phyloP scores from a whole-genome alignment of 1,284 basidiomycete species.

The Leccinum griseonigrum region DNA sequence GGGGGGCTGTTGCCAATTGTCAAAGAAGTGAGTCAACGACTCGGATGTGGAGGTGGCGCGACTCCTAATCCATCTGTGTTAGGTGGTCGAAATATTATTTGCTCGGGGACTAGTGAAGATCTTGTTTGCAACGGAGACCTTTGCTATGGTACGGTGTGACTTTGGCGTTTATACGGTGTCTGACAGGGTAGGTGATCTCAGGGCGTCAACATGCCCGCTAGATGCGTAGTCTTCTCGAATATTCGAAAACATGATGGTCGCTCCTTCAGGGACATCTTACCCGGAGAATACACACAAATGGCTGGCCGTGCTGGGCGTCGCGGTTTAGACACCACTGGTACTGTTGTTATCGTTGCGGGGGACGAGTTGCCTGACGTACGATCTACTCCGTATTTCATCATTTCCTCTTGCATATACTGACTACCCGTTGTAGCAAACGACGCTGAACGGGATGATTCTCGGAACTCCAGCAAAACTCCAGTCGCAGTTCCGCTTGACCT shows the following conservation, averaged over 20 bases:
- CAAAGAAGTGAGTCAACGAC: slow-evolving; percentile 70
- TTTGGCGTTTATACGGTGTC: slow-evolving; percentile 1
- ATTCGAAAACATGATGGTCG: slow-evolving; percentile 96
- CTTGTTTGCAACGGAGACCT: slow-evolving; percentile 98
- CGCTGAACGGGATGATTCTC: slow-evolving; percentile 89
- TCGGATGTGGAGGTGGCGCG: not conserved
- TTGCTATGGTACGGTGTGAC: slow-evolving; percentile 81
- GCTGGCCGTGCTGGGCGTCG: slow-evolving; percentile 96
- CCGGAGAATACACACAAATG: slow-evolving; percentile 98
- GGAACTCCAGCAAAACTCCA: slow-evolving; percentile 88
- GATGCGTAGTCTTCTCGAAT: slow-evolving; percentile 94
- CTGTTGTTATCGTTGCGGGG: slow-evolving; percentile 90
- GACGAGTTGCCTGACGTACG: slow-evolving; percentile 86
- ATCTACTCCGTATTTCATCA: slow-evolving; percentile 1
- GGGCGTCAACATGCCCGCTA: slow-evolving; percentile 99
- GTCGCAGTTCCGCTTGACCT: slow-evolving; percentile 97
- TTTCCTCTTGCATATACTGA: slow-evolving; percentile 13
- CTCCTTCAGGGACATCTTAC: slow-evolving; percentile 85
- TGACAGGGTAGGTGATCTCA: slow-evolving; percentile 32
- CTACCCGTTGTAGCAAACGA: slow-evolving; percentile 52
- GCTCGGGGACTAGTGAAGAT: slow-evolving; percentile 95
- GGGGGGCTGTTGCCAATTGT: slow-evolving; percentile 96
- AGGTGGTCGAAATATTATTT: slow-evolving; percentile 97
- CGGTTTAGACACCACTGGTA: slow-evolving; percentile 93
- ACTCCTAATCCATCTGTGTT: not conserved